phyloP scores from a whole-genome alignment of 129 eudicot genomes.

The Silybum marianum region DNA sequence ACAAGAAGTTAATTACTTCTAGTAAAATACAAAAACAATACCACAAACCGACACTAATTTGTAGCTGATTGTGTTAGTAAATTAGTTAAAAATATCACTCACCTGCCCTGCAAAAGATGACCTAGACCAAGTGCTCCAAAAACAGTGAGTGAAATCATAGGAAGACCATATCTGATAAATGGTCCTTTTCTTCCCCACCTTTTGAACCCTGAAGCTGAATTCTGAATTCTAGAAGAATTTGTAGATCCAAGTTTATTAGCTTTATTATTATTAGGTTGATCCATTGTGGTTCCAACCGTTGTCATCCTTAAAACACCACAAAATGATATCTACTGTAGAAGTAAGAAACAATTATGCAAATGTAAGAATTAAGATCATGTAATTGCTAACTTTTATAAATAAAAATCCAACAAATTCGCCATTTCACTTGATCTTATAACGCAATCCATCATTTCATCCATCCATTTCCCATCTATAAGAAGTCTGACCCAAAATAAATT shows the following conservation, averaged over 20 bases:
- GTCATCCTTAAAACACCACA: conserved; percentile 44
- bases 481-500: background rate
- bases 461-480: background rate
- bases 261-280: conserved; percentile 32
- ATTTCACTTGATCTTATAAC: background rate
- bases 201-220: conserved; percentile 54
- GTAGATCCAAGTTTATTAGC: conserved; percentile 16
- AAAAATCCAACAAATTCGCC: no score
- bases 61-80: background rate
- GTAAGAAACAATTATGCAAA: background rate
- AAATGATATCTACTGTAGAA: conserved; percentile 20
- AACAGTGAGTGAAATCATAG: conserved; percentile 90
- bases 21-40: no score
- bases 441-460: background rate
- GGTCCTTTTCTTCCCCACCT: conserved; percentile 90
- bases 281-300: conserved; percentile 41
- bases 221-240: conserved; percentile 33
- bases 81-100: conserved; percentile 14
- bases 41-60: background rate
- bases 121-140: conserved; percentile 90
- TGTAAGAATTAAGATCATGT: no score
- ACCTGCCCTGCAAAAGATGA: conserved; percentile 94
- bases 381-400: no score
- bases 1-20: no score
- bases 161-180: conserved; percentile 90